These are phyloP conservation scores for Pigoraptor vietnamica DNA, from an alignment of 78 protist species.

Conservation along the genomic window DNA sequence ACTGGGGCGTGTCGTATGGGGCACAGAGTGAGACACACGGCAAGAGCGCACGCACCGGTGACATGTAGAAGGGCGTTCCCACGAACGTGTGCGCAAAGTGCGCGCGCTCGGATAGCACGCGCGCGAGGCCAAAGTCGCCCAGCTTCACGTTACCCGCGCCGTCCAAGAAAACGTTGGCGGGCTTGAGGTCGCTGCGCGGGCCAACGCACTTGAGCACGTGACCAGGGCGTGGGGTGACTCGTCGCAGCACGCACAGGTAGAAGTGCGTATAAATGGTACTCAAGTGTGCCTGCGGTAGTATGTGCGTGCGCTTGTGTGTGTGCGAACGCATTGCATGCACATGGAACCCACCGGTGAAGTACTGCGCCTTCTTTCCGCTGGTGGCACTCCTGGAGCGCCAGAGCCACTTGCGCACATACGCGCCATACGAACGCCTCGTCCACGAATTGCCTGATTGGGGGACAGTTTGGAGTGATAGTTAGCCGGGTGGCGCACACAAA, in stretches of 20 bases:
- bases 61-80: not conserved
- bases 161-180: constrained; percentile 42
- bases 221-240: too few relatives aligned
- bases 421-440: constrained; percentile 74
- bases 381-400: constrained; percentile 72
- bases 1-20: too few relatives aligned
- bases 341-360: constrained; percentile 76
- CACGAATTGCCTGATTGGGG: constrained; percentile 18
- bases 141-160: constrained; percentile 37
- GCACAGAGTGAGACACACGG: too few relatives aligned
- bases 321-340: too few relatives aligned
- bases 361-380: constrained; percentile 48
- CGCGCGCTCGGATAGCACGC: not conserved
- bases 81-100: not conserved
- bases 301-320: too few relatives aligned
- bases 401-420: constrained; percentile 50
- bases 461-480: too few relatives aligned
- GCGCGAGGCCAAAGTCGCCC: constrained; percentile 50
- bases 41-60: not conserved
- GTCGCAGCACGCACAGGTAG: not conserved
- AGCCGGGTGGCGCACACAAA: too few relatives aligned
- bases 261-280: too few relatives aligned
- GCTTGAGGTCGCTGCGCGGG: constrained; percentile 49
- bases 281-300: too few relatives aligned
- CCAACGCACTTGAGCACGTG: too few relatives aligned